A percentile compares a stretch with the other conserved stretches of the same genome.
These are phyloP conservation scores for Geotrichum aggregatum DNA, from an alignment of 1,139 yeast genomes.

Conservation along the genomic window DNA sequence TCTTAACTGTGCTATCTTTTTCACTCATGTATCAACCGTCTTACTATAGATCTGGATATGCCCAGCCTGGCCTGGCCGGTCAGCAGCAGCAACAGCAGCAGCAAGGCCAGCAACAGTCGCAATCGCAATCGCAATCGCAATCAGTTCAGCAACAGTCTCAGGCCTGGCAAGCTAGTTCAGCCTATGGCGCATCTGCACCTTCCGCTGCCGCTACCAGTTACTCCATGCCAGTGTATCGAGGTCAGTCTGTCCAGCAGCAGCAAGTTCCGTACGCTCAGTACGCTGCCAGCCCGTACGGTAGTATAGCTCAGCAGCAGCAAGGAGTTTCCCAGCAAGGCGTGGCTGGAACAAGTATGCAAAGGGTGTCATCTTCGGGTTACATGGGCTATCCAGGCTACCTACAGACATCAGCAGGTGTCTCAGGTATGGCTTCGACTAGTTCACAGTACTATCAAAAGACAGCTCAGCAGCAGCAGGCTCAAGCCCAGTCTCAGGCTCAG, in stretches of 20 bases:
- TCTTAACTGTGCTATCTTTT: too few species aligned
- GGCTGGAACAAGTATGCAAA: background rate
- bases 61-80: slow-evolving; percentile 4
- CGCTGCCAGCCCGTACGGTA: background rate
- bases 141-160: slow-evolving; percentile 1
- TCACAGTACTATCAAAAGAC: background rate
- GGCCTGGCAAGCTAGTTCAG: background rate
- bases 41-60: background rate
- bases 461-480: background rate
- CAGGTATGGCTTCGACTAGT: background rate
- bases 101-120: slow-evolving; percentile 3
- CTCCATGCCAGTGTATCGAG: background rate
- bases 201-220: background rate
- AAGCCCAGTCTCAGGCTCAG: background rate
- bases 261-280: slow-evolving; percentile 2
- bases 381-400: background rate
- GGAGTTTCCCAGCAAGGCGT: too few species aligned
- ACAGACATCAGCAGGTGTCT: background rate
- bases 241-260: background rate
- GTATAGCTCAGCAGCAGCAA: background rate
- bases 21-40: background rate
- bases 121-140: slow-evolving; percentile 6
- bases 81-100: slow-evolving; percentile 8
- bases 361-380: background rate
- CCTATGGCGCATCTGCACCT: background rate